These are phyloP conservation scores for Polyporus tsugae DNA, from an alignment of 1,284 basidiomycete genomes.

Conservation along the genomic window DNA sequence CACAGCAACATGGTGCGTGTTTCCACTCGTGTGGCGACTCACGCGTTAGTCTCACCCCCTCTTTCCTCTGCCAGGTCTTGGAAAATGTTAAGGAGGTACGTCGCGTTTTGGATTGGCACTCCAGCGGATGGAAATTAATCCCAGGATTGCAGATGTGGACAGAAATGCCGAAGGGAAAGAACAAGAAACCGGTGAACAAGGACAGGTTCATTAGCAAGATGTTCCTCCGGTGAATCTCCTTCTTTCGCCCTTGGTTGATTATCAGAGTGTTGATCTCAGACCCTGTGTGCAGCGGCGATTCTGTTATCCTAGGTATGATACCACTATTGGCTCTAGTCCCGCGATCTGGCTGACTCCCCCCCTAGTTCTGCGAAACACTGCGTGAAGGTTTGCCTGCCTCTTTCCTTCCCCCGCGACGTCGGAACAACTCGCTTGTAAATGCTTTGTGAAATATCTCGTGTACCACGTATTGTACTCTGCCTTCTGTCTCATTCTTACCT, in stretches of 20 bases:
- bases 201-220: slow-evolving; percentile 99
- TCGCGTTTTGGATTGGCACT: slow-evolving; percentile 4
- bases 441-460: slow-evolving; percentile 24
- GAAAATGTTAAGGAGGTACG: slow-evolving; percentile 96
- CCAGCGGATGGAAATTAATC: slow-evolving; percentile 12
- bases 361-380: slow-evolving; percentile 87
- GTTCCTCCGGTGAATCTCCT: slow-evolving; percentile 76
- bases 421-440: slow-evolving; percentile 5
- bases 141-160: slow-evolving; percentile 89
- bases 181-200: slow-evolving; percentile 98
- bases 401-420: not conserved
- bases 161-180: slow-evolving; percentile 97
- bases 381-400: slow-evolving; percentile 49
- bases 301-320: slow-evolving; percentile 89
- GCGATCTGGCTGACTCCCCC: slow-evolving; percentile 26
- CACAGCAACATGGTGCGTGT: slow-evolving; percentile 95
- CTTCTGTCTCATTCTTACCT: slow-evolving; percentile 6
- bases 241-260: slow-evolving; percentile 2
- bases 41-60: slow-evolving; percentile 9
- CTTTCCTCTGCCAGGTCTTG: slow-evolving; percentile 66
- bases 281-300: slow-evolving; percentile 76
- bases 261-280: slow-evolving; percentile 16
- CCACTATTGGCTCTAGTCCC: not conserved
- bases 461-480: slow-evolving; percentile 33
- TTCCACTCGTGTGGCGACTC: slow-evolving; percentile 8